A percentile compares a stretch with the other conserved stretches of the same genome.
These are phyloP conservation scores for Scedosporium apiospermum DNA, from an alignment of 2,329 filamentous ascomycete species.

Conservation along the genomic window DNA sequence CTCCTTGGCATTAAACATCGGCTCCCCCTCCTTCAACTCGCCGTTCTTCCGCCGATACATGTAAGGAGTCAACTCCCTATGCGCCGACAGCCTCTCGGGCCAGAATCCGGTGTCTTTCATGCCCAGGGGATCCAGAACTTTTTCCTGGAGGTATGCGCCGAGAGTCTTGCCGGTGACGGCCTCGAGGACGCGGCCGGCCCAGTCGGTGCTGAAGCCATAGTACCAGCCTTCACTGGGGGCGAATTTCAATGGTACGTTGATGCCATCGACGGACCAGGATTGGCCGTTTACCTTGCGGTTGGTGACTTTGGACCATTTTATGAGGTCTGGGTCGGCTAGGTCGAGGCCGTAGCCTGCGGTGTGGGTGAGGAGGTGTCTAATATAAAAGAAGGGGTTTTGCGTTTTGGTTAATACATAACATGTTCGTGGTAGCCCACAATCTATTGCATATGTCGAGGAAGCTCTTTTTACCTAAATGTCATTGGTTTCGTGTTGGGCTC, in stretches of 20 bases:
- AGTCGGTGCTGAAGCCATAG: conserved; percentile 30
- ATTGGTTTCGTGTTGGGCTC: conserved; percentile 19
- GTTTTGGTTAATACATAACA: background rate
- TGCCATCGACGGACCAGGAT: conserved; percentile 19
- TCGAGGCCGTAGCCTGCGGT: conserved; percentile 29
- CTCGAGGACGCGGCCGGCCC: conserved; percentile 27
- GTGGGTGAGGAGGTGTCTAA: conserved; percentile 30
- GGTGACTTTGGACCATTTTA: conserved; percentile 20
- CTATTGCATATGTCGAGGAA: background rate
- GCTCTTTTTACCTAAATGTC: background rate
- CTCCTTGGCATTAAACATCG: conserved; percentile 5
- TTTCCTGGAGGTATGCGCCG: conserved; percentile 14
- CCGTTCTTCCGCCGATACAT: conserved; percentile 4
- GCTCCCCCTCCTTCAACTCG: conserved; percentile 4
- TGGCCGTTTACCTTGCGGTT: conserved; percentile 16
- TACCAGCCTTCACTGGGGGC: conserved; percentile 29
- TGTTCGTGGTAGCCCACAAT: background rate
- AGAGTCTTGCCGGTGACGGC: conserved; percentile 19
- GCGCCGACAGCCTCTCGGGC: conserved; percentile 6
- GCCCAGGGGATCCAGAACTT: conserved; percentile 17
- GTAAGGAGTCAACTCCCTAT: conserved; percentile 6
- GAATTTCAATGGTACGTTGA: conserved; percentile 25
- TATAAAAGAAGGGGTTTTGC: background rate
- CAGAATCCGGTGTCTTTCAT: conserved; percentile 18
- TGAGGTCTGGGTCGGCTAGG: conserved; percentile 19